Conservation (phyloP, 2,329 filamentous ascomycete genomes). For the Penicillium sp. region DNA sequence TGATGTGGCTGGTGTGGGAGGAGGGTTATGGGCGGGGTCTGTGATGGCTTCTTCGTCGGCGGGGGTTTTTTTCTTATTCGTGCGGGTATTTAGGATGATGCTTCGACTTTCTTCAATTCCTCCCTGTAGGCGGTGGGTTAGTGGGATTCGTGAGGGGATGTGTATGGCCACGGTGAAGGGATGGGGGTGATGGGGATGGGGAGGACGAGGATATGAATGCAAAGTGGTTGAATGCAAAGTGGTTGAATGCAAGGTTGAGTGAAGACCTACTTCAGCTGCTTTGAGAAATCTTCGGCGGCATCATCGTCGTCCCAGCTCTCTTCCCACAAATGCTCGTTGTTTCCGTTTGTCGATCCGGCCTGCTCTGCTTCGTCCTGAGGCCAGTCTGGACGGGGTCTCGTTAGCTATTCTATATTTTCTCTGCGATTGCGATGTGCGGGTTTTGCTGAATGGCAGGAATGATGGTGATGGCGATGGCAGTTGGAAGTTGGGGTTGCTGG, state of each 20-base stretch:
- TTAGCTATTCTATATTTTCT: conserved; percentile 6
- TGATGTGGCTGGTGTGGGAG: background rate
- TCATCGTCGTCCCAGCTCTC: conserved; percentile 99
- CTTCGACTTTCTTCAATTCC: conserved; percentile 92
- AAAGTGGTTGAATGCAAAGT: too few species aligned
- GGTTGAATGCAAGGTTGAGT: too few species aligned
- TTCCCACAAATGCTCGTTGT: conserved; percentile 89
- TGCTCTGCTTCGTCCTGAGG: conserved; percentile 82
- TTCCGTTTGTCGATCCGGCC: conserved; percentile 53
- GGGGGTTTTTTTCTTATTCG: conserved; percentile 12
- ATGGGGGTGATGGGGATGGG: background rate
- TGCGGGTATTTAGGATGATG: conserved; percentile 64
- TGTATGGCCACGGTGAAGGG: background rate
- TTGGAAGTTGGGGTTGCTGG: too few species aligned
- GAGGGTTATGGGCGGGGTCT: background rate
- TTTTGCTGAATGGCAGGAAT: background rate
- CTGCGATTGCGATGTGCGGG: background rate
- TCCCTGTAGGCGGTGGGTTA: conserved; percentile 45
- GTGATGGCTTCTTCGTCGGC: background rate
- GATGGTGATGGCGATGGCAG: background rate
- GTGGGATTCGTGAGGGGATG: too few species aligned
- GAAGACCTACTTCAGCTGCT: conserved; percentile 82
- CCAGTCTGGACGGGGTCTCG: conserved; percentile 70
- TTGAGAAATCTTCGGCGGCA: conserved; percentile 92
- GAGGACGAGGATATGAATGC: conserved; percentile 11